Percentiles rank a stretch among this genome's conserved stretches.
Conservation (phyloP, 352 stramenopile species). For the Pythium scleroteichum region DNA sequence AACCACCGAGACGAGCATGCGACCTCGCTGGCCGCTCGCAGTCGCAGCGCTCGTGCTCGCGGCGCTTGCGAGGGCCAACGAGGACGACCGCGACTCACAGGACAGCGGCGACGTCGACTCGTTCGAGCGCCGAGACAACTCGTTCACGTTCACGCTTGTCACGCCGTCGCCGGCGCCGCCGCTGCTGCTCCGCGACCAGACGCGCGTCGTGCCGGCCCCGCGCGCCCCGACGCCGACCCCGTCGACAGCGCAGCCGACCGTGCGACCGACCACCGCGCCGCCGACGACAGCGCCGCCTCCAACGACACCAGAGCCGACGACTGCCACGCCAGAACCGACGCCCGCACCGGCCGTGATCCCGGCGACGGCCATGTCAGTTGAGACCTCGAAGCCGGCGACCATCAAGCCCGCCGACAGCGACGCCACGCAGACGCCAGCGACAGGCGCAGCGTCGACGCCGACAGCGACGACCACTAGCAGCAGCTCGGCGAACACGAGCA, state of each 20-base stretch:
- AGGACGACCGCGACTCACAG: background rate
- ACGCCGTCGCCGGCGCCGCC: too few relatives aligned
- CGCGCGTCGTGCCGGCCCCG: too few relatives aligned
- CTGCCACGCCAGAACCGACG: background rate
- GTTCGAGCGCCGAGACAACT: background rate
- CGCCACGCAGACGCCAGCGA: background rate
- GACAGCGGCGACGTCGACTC: background rate
- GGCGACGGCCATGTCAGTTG: slow-evolving; percentile 3
- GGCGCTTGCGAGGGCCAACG: background rate
- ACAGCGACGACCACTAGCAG: background rate
- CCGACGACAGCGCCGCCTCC: background rate
- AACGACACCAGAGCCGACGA: background rate
- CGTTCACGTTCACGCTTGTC: too few relatives aligned
- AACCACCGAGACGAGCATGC: background rate
- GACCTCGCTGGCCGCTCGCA: background rate
- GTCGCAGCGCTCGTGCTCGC: background rate
- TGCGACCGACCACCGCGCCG: background rate
- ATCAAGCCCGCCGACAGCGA: background rate
- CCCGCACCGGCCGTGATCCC: background rate
- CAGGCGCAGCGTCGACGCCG: background rate
- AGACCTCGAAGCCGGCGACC: slow-evolving; percentile 2
- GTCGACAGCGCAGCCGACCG: background rate
- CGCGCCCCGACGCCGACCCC: background rate
- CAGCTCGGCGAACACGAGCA: too few relatives aligned
- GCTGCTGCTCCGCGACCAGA: too few relatives aligned